A percentile compares a stretch with the other conserved stretches of the same genome.
Evolutionary conservation across 495 filamentous ascomycete genomes (phyloP).

Genomic region (Tuber magnatum): DNA sequence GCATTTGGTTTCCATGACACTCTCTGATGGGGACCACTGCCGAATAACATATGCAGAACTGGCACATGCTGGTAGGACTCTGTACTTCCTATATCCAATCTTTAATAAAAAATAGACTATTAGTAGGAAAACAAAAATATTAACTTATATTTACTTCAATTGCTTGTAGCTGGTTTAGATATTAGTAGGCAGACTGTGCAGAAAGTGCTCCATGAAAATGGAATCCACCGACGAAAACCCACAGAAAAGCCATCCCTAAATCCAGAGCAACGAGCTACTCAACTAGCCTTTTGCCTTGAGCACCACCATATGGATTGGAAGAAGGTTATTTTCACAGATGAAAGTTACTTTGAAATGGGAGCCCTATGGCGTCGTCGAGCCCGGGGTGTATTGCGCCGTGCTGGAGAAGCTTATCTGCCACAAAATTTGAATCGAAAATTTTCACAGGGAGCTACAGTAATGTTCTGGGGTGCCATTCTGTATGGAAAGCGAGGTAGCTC

Average conservation of each 20-base stretch:
- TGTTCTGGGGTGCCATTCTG: conserved; percentile 13
- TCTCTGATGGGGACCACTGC: conserved; percentile 20
- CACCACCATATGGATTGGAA: background rate
- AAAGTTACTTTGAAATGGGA: conserved; percentile 5
- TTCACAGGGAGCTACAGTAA: background rate
- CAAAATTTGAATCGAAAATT: conserved; percentile 6
- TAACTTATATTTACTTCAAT: no score
- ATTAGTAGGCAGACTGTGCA: background rate
- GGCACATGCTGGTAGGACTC: no score
- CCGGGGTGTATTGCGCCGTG: background rate
- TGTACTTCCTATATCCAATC: conserved; percentile 5
- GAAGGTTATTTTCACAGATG: conserved; percentile 6
- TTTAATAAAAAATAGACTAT: no score
- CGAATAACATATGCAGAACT: conserved; percentile 23
- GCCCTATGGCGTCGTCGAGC: background rate
- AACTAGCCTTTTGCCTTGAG: background rate
- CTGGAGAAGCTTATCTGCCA: background rate
- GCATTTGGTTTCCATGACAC: conserved; percentile 17
- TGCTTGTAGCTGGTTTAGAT: background rate
- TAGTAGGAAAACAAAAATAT: no score
- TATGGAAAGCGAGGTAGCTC: background rate
- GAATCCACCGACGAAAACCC: background rate
- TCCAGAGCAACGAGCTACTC: background rate
- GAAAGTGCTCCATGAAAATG: background rate
- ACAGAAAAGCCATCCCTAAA: background rate